Conservation (phyloP, 2,329 filamentous ascomycete species). For the Gnomoniopsis smithogilvyi region DNA sequence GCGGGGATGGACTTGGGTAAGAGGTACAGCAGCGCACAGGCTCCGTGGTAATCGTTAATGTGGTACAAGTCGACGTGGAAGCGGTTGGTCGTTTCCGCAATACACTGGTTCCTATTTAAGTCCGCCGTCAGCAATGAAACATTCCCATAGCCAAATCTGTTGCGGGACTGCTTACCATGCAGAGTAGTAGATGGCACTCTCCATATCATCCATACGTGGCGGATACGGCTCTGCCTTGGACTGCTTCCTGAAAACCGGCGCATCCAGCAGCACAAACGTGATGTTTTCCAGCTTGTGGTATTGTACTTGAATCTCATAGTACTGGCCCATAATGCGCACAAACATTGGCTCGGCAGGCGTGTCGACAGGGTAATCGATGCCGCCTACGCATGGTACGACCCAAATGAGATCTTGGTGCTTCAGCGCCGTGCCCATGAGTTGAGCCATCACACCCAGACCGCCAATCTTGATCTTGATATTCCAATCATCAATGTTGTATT, state of each 20-base stretch:
- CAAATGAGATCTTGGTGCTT: slow-evolving; percentile 64
- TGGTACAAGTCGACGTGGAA: slow-evolving; percentile 45
- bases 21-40: slow-evolving; percentile 58
- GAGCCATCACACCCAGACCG: slow-evolving; percentile 67
- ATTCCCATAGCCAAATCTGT: not conserved
- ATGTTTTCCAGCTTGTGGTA: slow-evolving; percentile 64
- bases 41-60: slow-evolving; percentile 36
- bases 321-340: slow-evolving; percentile 58
- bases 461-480: slow-evolving; percentile 70
- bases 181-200: slow-evolving; percentile 65
- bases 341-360: slow-evolving; percentile 58
- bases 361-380: slow-evolving; percentile 62
- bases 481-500: slow-evolving; percentile 71
- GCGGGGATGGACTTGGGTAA: slow-evolving; percentile 57
- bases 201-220: slow-evolving; percentile 64
- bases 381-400: slow-evolving; percentile 60
- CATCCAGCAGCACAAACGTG: slow-evolving; percentile 65
- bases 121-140: slow-evolving; percentile 30
- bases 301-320: slow-evolving; percentile 61
- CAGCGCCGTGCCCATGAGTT: slow-evolving; percentile 65
- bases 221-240: slow-evolving; percentile 60
- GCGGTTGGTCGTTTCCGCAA: slow-evolving; percentile 58
- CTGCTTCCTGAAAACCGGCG: slow-evolving; percentile 64
- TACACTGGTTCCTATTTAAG: slow-evolving; percentile 64
- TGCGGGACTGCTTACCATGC: slow-evolving; percentile 45